Evolutionary conservation across 306 rosid genomes (phyloP).

Genomic region (Trichosanthes cucumerina): DNA sequence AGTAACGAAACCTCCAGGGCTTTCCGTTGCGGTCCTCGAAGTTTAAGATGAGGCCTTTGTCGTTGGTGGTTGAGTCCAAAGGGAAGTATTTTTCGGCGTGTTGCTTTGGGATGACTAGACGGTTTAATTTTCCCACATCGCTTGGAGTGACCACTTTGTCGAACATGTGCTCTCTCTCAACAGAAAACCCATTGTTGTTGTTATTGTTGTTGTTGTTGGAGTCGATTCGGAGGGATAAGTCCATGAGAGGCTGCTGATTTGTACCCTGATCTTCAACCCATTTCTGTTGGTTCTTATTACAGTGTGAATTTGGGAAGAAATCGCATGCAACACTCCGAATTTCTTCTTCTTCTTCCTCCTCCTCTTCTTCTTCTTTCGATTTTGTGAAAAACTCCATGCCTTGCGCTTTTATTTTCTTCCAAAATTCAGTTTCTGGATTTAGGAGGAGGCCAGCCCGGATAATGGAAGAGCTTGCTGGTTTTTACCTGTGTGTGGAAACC

Average conservation of each 20-base stretch:
- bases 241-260: background rate
- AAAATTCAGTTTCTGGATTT: background rate
- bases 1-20: conserved; percentile 20
- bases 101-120: conserved; percentile 15
- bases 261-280: background rate
- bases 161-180: conserved; percentile 16
- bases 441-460: no score
- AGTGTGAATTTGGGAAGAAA: background rate
- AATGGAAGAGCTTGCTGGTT: no score
- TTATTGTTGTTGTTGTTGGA: background rate
- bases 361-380: conserved; percentile 2
- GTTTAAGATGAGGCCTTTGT: conserved; percentile 14
- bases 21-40: conserved; percentile 16
- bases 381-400: conserved; percentile 7
- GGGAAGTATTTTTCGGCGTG: conserved; percentile 20
- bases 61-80: conserved; percentile 3
- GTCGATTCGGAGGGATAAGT: conserved; percentile 8
- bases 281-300: background rate
- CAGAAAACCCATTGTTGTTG: background rate
- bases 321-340: background rate
- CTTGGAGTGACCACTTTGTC: conserved; percentile 18
- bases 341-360: background rate
- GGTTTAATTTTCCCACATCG: conserved; percentile 16
- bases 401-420: background rate
- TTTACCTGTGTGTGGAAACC: background rate